Evolutionary conservation across 345 rosid genomes (phyloP), one percentile per base, ranked within the genome.

Genomic region (Turnera subulata): DNA sequence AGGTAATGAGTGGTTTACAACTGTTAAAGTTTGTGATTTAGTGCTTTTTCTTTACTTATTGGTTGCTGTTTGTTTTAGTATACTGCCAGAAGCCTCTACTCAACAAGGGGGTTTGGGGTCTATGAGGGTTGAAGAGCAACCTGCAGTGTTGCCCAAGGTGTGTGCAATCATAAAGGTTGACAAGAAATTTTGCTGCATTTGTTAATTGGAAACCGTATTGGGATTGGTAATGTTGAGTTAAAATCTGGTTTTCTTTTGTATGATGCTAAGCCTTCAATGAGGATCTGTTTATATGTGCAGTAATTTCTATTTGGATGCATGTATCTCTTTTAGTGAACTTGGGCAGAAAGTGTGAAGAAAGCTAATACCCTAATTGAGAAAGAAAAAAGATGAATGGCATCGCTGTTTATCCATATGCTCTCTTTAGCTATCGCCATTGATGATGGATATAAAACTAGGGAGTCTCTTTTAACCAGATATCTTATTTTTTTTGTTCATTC

Each of bases 101-200:
- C 81, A 63, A 22, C 78, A 50, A 61, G 35, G 45, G 29, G 46
- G 43, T 56, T 37, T 55, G 24, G 67, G 68, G 39, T 69, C 76
- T 20, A 25, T 62, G 56, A 84, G 56, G 72, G 33, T 37, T 44
- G 83, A 80, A n/a, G 79, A 73, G 26, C 85, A 82, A 66, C 83
- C 74, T 66, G 63, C 72, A 50, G 70, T 54, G 52, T 11, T 76
- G 55, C 85, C 85, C 15, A 92, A 84, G 95, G 98, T 88, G 67
- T 72, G 57, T 16, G 21, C 45, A 42, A 42, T 42, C n/a, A 29
- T 29, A 8, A 3, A 29, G n/a, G n/a, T n/a, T n/a, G n/a, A n/a
- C n/a, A n/a, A n/a, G n/a, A n/a, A n/a, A n/a, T n/a, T n/a, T n/a
- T n/a, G n/a, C n/a, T n/a, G n/a, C n/a, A n/a, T n/a, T n/a, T n/a